phyloP scores from a whole-genome alignment of 768 basidiomycete genomes.

The Pleurotus sapidus region DNA sequence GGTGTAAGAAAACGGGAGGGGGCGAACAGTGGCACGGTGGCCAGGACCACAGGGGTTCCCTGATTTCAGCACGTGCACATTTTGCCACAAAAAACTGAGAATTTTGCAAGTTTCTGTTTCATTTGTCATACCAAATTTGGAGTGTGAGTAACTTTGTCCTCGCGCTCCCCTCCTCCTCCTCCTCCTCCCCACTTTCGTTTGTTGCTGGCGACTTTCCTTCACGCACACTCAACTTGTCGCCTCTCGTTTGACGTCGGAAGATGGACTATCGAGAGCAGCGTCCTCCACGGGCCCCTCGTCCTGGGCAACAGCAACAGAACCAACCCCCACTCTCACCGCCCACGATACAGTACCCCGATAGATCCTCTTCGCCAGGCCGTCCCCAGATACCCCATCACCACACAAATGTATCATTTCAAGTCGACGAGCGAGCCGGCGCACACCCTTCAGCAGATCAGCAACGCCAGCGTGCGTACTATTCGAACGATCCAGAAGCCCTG shows the following conservation, averaged over 20 bases:
- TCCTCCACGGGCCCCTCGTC: conserved; percentile 55
- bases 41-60: too few species aligned
- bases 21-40: too few species aligned
- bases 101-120: too few species aligned
- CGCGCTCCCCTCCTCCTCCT: conserved; percentile 6
- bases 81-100: too few species aligned
- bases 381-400: conserved; percentile 27
- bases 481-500: conserved; percentile 44
- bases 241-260: conserved; percentile 8
- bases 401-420: conserved; percentile 63
- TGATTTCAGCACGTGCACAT: too few species aligned
- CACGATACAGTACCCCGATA: conserved; percentile 27
- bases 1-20: too few species aligned
- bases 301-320: conserved; percentile 32
- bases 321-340: conserved; percentile 36
- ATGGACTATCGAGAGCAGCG: conserved; percentile 48
- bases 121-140: too few species aligned
- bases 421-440: conserved; percentile 68
- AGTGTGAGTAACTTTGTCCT: not conserved
- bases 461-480: conserved; percentile 45
- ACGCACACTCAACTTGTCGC: not conserved
- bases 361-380: conserved; percentile 13
- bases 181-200: conserved; percentile 11
- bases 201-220: conserved; percentile 8
- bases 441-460: conserved; percentile 52